These are phyloP conservation scores for Besnoitia besnoiti DNA, from an alignment of 169 alveolate species.

Conservation along the genomic window DNA sequence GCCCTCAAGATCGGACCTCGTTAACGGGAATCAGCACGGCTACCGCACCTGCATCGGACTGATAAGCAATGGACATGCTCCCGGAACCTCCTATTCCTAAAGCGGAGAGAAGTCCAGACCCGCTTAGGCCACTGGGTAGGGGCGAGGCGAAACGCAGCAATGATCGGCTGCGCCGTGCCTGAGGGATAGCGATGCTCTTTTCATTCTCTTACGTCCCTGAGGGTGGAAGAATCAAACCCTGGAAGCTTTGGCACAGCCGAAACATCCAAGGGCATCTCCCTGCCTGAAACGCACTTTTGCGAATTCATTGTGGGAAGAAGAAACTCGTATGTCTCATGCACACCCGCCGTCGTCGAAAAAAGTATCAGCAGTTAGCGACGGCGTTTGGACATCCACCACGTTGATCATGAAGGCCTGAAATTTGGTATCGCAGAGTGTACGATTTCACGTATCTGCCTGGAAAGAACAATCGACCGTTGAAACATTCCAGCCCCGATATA, in stretches of 20 bases:
- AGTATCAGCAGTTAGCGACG: no score
- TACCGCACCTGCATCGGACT: no score
- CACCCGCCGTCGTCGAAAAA: background rate
- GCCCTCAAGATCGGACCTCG: no score
- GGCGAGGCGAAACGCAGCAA: background rate
- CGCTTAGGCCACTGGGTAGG: background rate
- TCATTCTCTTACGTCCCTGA: constrained; percentile 7
- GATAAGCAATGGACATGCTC: no score
- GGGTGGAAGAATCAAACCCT: background rate
- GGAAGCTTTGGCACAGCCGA: constrained; percentile 30
- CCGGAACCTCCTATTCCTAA: no score
- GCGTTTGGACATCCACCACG: background rate
- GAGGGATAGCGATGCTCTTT: no score
- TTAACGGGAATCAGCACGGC: no score
- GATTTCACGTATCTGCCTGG: background rate
- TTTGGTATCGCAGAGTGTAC: background rate
- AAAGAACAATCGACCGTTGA: no score
- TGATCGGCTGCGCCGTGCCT: background rate
- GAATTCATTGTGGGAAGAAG: background rate
- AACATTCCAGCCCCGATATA: no score
- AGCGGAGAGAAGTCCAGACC: background rate
- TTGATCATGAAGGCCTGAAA: background rate
- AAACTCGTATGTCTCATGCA: background rate
- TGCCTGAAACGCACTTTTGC: background rate
- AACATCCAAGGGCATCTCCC: background rate